Conservation (phyloP, 208 protist species). For the Wallacemonas sp. region DNA sequence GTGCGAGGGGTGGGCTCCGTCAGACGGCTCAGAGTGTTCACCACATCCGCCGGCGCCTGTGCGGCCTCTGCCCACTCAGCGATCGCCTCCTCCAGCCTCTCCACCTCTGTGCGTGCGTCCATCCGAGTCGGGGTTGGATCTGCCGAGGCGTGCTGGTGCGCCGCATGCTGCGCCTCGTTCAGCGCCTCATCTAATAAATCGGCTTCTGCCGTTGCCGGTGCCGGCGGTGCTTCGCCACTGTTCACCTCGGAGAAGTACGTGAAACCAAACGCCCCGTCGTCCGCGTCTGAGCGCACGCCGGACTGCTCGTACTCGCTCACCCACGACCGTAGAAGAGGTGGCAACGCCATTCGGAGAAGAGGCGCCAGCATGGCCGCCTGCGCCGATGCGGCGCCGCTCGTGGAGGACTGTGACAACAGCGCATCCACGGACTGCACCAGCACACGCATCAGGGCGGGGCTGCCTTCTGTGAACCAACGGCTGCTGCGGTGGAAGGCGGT, state of each 20-base stretch:
- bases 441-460: background rate
- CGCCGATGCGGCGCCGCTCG: background rate
- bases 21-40: background rate
- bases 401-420: background rate
- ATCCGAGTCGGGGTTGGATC: too few relatives aligned
- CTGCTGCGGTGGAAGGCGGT: background rate
- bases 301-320: conserved; percentile 21
- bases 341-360: conserved; percentile 15
- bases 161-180: conserved; percentile 17
- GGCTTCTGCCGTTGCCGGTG: conserved; percentile 1
- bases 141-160: too few relatives aligned
- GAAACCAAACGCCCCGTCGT: conserved; percentile 11
- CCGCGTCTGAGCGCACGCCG: conserved; percentile 6
- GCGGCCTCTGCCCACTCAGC: conserved; percentile 6
- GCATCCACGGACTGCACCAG: background rate
- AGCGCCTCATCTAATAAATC: conserved; percentile 29
- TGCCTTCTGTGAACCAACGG: conserved; percentile 3
- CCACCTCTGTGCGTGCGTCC: background rate
- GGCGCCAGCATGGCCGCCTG: conserved; percentile 6
- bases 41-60: background rate
- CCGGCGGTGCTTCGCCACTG: conserved; percentile 1
- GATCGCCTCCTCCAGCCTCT: background rate
- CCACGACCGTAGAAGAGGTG: conserved; percentile 9
- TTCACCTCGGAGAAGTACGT: conserved; percentile 6
- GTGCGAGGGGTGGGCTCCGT: too few relatives aligned